A percentile compares a stretch with the other conserved stretches of the same genome.
Conservation (phyloP, 176 grass and related monocot genomes). For the Elymus sibiricus region DNA sequence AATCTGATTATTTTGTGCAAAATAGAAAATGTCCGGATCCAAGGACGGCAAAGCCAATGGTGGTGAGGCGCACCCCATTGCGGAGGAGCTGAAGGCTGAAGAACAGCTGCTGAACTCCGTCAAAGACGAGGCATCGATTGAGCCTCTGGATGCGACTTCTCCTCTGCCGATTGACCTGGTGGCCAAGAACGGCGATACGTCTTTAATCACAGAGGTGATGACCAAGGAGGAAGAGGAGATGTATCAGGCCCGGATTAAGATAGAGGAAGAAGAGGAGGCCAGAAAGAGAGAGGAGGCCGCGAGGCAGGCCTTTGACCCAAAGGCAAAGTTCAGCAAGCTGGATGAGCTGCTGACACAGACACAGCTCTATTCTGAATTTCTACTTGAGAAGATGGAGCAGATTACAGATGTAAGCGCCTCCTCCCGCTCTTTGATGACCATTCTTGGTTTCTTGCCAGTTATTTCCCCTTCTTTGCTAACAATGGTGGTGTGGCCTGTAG, state of each 20-base stretch:
- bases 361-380: conserved; percentile 82
- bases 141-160: not conserved
- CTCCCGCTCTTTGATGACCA: not conserved
- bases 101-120: not conserved
- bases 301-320: conserved; percentile 33
- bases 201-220: conserved; percentile 75
- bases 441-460: conserved; percentile 3
- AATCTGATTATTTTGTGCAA: not conserved
- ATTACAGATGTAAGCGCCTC: conserved; percentile 57
- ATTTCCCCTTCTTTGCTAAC: not conserved
- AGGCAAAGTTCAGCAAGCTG: conserved; percentile 69
- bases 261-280: conserved; percentile 49
- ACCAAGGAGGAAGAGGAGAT: conserved; percentile 69
- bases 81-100: conserved; percentile 22
- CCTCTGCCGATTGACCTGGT: conserved; percentile 52
- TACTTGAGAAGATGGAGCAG: conserved; percentile 94
- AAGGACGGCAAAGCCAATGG: not conserved
- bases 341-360: conserved; percentile 88
- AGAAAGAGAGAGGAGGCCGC: conserved; percentile 43
- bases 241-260: conserved; percentile 35
- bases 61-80: not conserved
- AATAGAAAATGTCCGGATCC: conserved; percentile 41
- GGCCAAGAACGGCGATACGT: conserved; percentile 70
- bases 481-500: conserved; percentile 13
- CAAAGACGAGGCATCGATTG: conserved; percentile 16